A percentile compares a stretch with the other conserved stretches of the same genome.
phyloP scores from a whole-genome alignment of 2,329 filamentous ascomycete species.

The Aspergillus texensis region DNA sequence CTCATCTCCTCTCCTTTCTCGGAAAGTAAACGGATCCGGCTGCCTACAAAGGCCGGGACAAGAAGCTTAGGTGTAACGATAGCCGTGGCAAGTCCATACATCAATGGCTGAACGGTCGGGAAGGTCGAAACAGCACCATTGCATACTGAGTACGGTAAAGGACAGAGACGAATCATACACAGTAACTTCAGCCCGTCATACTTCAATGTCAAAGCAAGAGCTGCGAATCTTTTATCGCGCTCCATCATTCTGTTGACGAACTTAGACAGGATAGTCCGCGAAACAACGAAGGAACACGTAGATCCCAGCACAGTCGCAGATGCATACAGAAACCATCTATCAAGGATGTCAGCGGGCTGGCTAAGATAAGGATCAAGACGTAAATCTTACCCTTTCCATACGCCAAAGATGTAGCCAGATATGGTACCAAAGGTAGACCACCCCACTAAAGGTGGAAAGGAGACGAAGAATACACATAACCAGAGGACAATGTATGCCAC shows the following conservation, averaged over 20 bases:
- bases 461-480: constrained; percentile 71
- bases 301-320: constrained; percentile 77
- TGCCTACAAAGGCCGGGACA: constrained; percentile 90
- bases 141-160: constrained; percentile 86
- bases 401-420: constrained; percentile 71
- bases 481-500: constrained; percentile 77
- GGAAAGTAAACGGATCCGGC: constrained; percentile 78
- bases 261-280: constrained; percentile 73
- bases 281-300: constrained; percentile 76
- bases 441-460: constrained; percentile 84
- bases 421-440: constrained; percentile 77
- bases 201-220: constrained; percentile 82
- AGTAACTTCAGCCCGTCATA: constrained; percentile 87
- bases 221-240: constrained; percentile 82
- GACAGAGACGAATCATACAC: constrained; percentile 89
- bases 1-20: constrained; percentile 84
- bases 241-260: constrained; percentile 83
- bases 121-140: constrained; percentile 96
- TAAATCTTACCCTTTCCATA: constrained; percentile 67
- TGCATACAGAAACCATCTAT: constrained; percentile 81
- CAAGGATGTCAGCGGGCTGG: constrained; percentile 25
- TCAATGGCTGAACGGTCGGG: constrained; percentile 75
- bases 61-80: constrained; percentile 83
- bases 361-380: neutral
- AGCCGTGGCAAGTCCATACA: constrained; percentile 80